These are phyloP conservation scores for Physaria fendleri DNA, from an alignment of 345 rosid genomes.

Conservation along the genomic window DNA sequence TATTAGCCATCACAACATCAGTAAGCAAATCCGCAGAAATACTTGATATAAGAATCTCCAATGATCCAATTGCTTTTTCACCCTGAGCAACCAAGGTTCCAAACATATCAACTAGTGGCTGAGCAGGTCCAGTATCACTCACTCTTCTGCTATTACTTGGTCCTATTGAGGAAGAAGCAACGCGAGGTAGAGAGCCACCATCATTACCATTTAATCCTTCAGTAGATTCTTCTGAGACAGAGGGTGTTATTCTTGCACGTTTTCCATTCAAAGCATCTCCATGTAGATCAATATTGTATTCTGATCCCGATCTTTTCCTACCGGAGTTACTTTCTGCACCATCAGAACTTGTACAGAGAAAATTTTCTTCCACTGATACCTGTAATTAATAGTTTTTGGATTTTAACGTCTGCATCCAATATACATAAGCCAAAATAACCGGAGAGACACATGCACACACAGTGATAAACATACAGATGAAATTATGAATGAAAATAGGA, in stretches of 20 bases:
- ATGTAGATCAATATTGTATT: constrained; percentile 40
- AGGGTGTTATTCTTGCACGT: constrained; percentile 54
- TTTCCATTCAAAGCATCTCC: constrained; percentile 53
- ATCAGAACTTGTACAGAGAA: constrained; percentile 32
- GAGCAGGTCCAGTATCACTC: constrained; percentile 69
- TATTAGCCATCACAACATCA: constrained; percentile 94
- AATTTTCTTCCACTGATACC: constrained; percentile 49
- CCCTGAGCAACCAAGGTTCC: constrained; percentile 97
- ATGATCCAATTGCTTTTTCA: constrained; percentile 73
- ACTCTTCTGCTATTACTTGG: constrained; percentile 37
- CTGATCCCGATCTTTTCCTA: constrained; percentile 66
- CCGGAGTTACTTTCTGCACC: constrained; percentile 33
- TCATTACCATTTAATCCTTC: constrained; percentile 39
- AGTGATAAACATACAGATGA: constrained; percentile 13
- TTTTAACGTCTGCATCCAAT: neutral
- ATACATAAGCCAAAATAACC: neutral
- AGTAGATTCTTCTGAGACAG: constrained; percentile 53
- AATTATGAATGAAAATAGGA: constrained; percentile 18
- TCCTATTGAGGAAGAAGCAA: constrained; percentile 40
- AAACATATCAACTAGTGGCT: constrained; percentile 88
- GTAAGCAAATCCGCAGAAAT: constrained; percentile 93
- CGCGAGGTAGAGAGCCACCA: constrained; percentile 38
- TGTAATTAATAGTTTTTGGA: constrained; percentile 22
- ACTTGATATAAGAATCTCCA: constrained; percentile 90
- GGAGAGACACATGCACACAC: neutral